Conservation (phyloP, 305 asterid species). For the Caryopteris hybrid region DNA sequence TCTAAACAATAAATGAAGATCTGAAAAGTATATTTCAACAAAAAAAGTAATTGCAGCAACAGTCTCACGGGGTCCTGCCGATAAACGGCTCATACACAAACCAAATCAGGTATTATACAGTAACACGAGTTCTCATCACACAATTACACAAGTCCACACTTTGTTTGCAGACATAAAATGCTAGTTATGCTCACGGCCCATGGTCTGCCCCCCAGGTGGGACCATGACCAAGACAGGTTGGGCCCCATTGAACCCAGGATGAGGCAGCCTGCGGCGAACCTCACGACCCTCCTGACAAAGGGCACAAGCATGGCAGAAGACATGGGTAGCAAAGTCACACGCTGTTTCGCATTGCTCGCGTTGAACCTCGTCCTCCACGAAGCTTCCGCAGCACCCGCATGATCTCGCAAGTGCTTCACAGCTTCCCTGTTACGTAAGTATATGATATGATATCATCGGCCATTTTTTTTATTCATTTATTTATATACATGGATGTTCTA, state of each 20-base stretch:
- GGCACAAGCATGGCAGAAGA: constrained; percentile 65
- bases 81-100: not conserved
- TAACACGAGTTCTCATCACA: not conserved
- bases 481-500: not conserved
- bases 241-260: constrained; percentile 47
- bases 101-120: not conserved
- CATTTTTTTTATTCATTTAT: not conserved
- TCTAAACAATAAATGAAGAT: too few species aligned
- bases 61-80: not conserved
- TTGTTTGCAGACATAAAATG: not conserved
- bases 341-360: constrained; percentile 66
- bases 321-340: constrained; percentile 65
- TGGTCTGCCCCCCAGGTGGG: constrained; percentile 60
- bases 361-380: constrained; percentile 54
- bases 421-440: constrained; percentile 47
- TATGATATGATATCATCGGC: not conserved
- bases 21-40: too few species aligned
- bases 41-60: not conserved
- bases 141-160: not conserved
- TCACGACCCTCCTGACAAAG: constrained; percentile 86
- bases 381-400: constrained; percentile 58
- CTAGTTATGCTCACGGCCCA: constrained; percentile 39
- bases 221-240: constrained; percentile 52
- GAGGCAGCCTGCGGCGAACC: constrained; percentile 76
- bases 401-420: constrained; percentile 53